Base-by-base conservation (phyloP, 129 eudicot genomes). In the Chrysanthemum makinoi region DNA sequence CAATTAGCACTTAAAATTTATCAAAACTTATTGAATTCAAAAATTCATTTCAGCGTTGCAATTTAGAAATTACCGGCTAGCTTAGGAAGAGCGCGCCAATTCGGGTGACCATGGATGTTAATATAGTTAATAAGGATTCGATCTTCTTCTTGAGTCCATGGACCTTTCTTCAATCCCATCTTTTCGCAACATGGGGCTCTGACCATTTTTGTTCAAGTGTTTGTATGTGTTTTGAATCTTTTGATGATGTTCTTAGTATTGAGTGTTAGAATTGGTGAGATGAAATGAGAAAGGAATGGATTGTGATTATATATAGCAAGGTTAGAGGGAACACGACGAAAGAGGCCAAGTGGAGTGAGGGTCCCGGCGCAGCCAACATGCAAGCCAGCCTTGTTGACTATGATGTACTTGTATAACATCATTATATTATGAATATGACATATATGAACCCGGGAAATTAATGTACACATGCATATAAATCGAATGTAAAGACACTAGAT, bases 71-170 rank as follows among this genome's bases (percentile, higher is more conserved):
- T 83, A 88, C 96, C 96, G 0, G 96, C 92, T 35, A 70, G 89
- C 77, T 89, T 89, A 19, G 96, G 96, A 64, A 89, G 96, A 30
- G 92, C 96, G 1, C 96, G 80, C 96, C 96, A 89, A 59, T 89
- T 89, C n/a, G 75, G 80, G 80, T 89, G 96, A 15, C 96, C 96
- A 30, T 83, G 75, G 61, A 60, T 81, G 56, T 17, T 75, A 24
- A 89, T 74, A 30, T 79, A 83, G 52, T 77, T 66, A 53, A 86
- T 46, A n/a, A 89, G 83, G 18, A 86, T 70, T 12, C 26, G 75
- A 65, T 89, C 96, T 82, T 89, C 96, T 49, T 89, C 85, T 8
- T 64, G 83, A 5, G 87, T 83, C 96, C 96, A 89, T 10, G 96
- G 96, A 39, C 96, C 96, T 82, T 78, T 89, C 86, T 89, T 89